Evolutionary conservation across 2,329 filamentous ascomycete species (phyloP).

Genomic region (Madurella mycetomatis): DNA sequence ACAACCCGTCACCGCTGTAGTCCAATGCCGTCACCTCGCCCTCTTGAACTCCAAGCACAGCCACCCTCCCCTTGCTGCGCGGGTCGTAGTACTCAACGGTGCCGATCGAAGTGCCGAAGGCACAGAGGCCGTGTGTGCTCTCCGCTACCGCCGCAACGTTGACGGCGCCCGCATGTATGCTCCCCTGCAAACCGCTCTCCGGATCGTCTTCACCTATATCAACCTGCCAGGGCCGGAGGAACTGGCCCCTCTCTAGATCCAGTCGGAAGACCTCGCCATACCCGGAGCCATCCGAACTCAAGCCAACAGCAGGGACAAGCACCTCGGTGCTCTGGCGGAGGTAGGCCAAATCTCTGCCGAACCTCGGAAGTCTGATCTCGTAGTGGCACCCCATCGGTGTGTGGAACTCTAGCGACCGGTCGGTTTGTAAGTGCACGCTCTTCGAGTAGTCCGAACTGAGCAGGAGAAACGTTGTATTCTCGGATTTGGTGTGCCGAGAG

Average conservation of each 20-base stretch:
- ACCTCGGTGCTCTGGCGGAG: slow-evolving; percentile 64
- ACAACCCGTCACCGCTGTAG: slow-evolving; percentile 79
- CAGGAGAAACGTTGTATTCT: slow-evolving; percentile 88
- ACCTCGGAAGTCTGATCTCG: slow-evolving; percentile 81
- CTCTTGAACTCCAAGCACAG: slow-evolving; percentile 64
- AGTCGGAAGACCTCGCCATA: slow-evolving; percentile 89
- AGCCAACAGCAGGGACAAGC: slow-evolving; percentile 79
- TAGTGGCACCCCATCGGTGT: slow-evolving; percentile 85
- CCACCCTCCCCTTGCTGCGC: slow-evolving; percentile 74
- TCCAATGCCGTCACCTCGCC: slow-evolving; percentile 81
- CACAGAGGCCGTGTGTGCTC: slow-evolving; percentile 80
- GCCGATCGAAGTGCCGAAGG: slow-evolving; percentile 91
- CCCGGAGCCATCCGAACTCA: slow-evolving; percentile 66
- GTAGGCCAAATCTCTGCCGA: slow-evolving; percentile 87
- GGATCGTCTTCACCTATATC: slow-evolving; percentile 84
- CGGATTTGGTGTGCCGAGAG: slow-evolving; percentile 81
- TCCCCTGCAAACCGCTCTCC: slow-evolving; percentile 73
- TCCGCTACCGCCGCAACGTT: slow-evolving; percentile 86
- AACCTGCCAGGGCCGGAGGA: slow-evolving; percentile 90
- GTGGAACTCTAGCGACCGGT: slow-evolving; percentile 89
- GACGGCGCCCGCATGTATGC: slow-evolving; percentile 78
- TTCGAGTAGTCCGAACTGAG: slow-evolving; percentile 91
- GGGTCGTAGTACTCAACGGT: slow-evolving; percentile 97
- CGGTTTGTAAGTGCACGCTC: slow-evolving; percentile 86
- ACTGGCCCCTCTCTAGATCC: slow-evolving; percentile 86